Evolutionary conservation across 306 rosid genomes (phyloP).

Genomic region (Ceratonia siliqua): DNA sequence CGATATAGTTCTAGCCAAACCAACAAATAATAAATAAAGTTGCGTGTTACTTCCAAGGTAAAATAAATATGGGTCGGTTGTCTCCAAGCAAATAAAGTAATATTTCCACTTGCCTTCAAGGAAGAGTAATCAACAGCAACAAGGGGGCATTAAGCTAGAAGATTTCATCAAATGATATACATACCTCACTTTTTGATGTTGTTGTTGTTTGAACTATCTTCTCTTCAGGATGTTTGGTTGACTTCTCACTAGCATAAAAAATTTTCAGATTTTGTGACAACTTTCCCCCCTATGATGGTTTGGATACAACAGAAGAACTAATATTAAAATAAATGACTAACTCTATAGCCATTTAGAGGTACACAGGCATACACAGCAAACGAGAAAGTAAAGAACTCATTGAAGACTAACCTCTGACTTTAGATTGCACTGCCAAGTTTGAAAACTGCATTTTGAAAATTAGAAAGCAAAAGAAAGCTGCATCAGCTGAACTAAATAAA

Average conservation of each 20-base stretch:
- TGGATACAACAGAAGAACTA: constrained; percentile 34
- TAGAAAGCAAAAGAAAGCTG: constrained; percentile 30
- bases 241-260: constrained; percentile 33
- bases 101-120: background rate
- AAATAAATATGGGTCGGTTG: background rate
- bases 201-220: constrained; percentile 47
- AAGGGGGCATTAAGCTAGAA: background rate
- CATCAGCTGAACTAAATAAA: constrained; percentile 35
- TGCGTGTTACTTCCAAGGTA: constrained; percentile 17
- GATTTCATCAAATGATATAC: constrained; percentile 14
- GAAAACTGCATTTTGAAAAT: constrained; percentile 53
- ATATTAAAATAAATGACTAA: constrained; percentile 8
- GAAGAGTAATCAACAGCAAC: background rate
- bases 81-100: background rate
- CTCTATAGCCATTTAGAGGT: background rate
- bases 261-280: constrained; percentile 20
- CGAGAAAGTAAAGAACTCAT: constrained; percentile 19
- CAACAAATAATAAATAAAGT: background rate
- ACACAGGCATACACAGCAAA: constrained; percentile 16
- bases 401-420: constrained; percentile 52
- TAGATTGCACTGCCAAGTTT: constrained; percentile 55
- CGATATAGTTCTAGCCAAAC: background rate
- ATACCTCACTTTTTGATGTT: constrained; percentile 58
- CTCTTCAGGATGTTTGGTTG: constrained; percentile 41
- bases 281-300: constrained; percentile 30